Conservation (phyloP, 257 asterid genomes). For the Phtheirospermum japonicum region DNA sequence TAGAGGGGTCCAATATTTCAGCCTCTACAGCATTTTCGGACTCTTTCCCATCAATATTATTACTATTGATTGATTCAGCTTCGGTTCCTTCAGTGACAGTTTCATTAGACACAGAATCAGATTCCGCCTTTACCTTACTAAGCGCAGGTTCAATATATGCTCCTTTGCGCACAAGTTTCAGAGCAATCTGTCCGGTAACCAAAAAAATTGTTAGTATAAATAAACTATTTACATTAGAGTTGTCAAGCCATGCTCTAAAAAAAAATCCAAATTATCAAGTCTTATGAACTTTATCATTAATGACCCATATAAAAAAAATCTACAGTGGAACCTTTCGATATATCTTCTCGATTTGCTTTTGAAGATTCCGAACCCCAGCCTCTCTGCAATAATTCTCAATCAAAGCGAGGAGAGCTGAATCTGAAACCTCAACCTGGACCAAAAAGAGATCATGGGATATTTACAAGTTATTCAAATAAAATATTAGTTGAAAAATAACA, state of each 20-base stretch:
- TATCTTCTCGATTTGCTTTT: constrained; percentile 98
- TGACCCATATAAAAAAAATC: constrained; percentile 16
- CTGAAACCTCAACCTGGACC: constrained; percentile 85
- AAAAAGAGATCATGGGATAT: constrained; percentile 12
- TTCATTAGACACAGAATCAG: constrained; percentile 32
- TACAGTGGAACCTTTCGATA: constrained; percentile 69
- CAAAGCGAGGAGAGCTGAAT: constrained; percentile 83
- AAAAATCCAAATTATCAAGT: no score
- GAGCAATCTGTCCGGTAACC: constrained; percentile 63
- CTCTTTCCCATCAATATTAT: constrained; percentile 24
- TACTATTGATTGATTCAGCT: constrained; percentile 31
- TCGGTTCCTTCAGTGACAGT: constrained; percentile 34
- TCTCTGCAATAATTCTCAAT: constrained; percentile 97
- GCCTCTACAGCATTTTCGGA: constrained; percentile 51
- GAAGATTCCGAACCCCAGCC: constrained; percentile 99
- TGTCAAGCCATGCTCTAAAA: neutral
- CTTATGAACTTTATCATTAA: no score
- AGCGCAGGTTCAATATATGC: constrained; percentile 33
- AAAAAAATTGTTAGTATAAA: constrained; percentile 13
- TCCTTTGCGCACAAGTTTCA: constrained; percentile 75
- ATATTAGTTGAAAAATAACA: neutral
- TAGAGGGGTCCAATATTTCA: constrained; percentile 39
- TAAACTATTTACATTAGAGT: neutral
- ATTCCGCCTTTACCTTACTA: constrained; percentile 31
- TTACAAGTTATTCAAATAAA: constrained; percentile 2